These are phyloP conservation scores for Plantago major DNA, from an alignment of 257 asterid species.

Conservation along the genomic window DNA sequence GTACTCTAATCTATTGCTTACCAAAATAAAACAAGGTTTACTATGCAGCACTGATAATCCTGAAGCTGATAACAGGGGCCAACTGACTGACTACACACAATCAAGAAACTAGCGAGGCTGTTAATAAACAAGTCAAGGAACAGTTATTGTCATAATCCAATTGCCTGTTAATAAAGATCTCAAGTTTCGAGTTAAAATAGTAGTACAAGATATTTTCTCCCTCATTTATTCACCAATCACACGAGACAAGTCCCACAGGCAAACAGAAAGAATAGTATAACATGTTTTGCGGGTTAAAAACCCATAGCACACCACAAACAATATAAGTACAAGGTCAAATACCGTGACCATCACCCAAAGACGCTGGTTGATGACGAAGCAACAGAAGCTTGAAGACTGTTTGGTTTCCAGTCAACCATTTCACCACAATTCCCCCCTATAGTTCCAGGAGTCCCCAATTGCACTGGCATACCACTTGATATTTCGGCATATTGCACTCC, in stretches of 20 bases:
- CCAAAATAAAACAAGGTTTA: no score
- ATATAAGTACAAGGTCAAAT: conserved; percentile 1
- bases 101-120: background rate
- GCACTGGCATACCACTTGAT: conserved; percentile 20
- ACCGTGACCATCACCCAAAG: conserved; percentile 21
- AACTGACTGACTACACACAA: background rate
- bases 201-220: conserved; percentile 3
- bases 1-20: no score
- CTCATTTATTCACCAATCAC: conserved; percentile 12
- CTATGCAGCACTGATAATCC: no score
- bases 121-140: background rate
- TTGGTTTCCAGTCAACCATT: conserved; percentile 29
- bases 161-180: background rate
- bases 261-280: background rate
- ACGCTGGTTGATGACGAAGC: conserved; percentile 26
- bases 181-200: background rate
- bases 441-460: conserved; percentile 22
- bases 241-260: background rate
- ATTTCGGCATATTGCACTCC: conserved; percentile 25
- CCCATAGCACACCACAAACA: conserved; percentile 1
- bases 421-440: conserved; percentile 31
- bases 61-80: background rate
- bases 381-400: conserved; percentile 8
- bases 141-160: background rate
- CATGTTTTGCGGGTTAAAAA: conserved; percentile 6